Conservation (phyloP, 495 filamentous ascomycete species). For the Clavariopsis aquatica region DNA sequence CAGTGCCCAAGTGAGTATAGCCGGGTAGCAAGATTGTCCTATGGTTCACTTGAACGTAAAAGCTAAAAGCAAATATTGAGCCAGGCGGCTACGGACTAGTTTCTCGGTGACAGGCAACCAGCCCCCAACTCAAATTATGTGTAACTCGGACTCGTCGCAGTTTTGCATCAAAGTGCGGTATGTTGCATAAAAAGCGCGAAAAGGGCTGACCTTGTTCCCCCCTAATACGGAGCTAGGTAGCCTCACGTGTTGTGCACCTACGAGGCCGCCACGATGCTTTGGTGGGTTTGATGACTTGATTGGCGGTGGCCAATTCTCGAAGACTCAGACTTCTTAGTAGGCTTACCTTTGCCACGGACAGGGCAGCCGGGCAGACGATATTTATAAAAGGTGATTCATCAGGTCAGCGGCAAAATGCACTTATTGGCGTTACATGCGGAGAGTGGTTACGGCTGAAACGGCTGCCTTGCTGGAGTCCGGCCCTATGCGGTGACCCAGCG, state of each 20-base stretch:
- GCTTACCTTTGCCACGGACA: too few species aligned
- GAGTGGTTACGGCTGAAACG: not conserved
- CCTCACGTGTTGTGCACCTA: not conserved
- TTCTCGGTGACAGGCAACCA: too few species aligned
- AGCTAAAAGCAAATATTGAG: too few species aligned
- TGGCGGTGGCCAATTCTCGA: not conserved
- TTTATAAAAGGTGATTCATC: not conserved
- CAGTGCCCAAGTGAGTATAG: too few species aligned
- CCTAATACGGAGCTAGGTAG: not conserved
- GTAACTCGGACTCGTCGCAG: too few species aligned
- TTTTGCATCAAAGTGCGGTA: too few species aligned
- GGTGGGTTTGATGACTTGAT: not conserved
- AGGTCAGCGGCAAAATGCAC: not conserved
- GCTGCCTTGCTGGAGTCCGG: not conserved
- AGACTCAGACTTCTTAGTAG: not conserved
- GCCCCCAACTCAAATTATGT: too few species aligned
- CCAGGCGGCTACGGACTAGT: too few species aligned
- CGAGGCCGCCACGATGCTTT: not conserved
- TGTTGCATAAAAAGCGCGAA: not conserved
- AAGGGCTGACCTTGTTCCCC: not conserved
- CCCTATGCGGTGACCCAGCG: not conserved
- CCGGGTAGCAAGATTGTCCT: too few species aligned
- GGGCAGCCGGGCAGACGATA: not conserved
- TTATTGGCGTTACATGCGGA: not conserved
- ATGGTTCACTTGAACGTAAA: too few species aligned